These are phyloP conservation scores for Mycena metata DNA, from an alignment of 768 basidiomycete genomes.

Conservation along the genomic window DNA sequence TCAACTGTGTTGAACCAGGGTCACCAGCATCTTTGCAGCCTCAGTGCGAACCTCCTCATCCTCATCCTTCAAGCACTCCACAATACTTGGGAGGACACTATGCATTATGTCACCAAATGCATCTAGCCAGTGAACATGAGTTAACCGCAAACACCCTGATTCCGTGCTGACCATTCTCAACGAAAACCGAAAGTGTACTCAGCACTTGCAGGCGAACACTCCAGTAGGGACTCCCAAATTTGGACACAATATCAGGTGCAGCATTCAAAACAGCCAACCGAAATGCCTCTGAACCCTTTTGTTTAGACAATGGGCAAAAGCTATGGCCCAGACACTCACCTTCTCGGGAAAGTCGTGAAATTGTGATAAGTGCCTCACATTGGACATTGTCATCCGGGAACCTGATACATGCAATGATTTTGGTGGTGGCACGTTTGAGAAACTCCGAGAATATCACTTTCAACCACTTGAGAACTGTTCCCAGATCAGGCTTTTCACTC, in stretches of 20 bases:
- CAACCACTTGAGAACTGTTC: background rate
- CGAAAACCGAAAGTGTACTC: background rate
- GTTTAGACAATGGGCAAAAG: background rate
- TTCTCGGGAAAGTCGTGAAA: constrained; percentile 11
- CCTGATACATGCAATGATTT: constrained; percentile 4
- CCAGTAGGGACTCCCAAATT: background rate
- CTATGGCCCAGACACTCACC: background rate
- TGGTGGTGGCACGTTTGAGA: background rate
- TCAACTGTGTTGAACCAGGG: constrained; percentile 9
- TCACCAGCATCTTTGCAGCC: background rate
- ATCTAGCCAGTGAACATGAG: background rate
- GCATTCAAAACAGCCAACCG: background rate
- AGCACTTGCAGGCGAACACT: background rate
- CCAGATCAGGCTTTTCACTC: background rate
- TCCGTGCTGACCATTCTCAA: constrained; percentile 13
- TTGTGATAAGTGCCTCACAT: background rate
- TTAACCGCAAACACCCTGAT: background rate
- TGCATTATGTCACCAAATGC: constrained; percentile 18
- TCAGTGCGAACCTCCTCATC: constrained; percentile 14
- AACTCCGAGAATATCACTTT: background rate
- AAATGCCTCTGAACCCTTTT: constrained; percentile 7
- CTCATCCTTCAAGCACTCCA: background rate
- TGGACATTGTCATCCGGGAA: constrained; percentile 1
- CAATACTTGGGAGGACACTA: constrained; percentile 3
- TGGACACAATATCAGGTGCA: background rate